Evolutionary conservation across 495 filamentous ascomycete species (phyloP).

Genomic region (Neurospora tetrasperma): DNA sequence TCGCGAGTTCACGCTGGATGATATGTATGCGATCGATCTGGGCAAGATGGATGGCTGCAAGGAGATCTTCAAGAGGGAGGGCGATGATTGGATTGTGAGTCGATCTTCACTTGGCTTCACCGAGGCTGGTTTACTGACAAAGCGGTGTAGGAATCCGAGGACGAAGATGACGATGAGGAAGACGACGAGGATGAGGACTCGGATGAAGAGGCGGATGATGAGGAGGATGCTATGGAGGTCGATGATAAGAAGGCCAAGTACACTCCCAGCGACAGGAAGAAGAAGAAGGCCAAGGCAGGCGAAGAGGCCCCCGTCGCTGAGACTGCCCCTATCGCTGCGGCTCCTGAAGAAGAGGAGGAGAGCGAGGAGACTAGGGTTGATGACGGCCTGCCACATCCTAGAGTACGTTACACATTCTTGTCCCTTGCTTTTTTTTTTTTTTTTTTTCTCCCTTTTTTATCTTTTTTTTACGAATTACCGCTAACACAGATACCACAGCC

Average conservation of each 20-base stretch:
- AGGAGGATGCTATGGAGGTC: constrained; percentile 46
- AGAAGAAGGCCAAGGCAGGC: constrained; percentile 26
- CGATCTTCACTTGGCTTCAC: not conserved
- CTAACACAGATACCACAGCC: constrained; percentile 53
- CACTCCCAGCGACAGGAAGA: constrained; percentile 36
- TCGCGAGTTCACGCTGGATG: constrained; percentile 87
- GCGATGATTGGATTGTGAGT: constrained; percentile 72
- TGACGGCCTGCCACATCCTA: constrained; percentile 51
- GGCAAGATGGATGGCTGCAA: constrained; percentile 86
- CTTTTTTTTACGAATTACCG: not conserved
- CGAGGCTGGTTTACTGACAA: constrained; percentile 13
- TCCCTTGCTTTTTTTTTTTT: too few species aligned
- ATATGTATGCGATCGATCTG: constrained; percentile 83
- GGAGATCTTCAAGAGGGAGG: constrained; percentile 73
- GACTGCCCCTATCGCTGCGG: constrained; percentile 17
- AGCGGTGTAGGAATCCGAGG: constrained; percentile 43
- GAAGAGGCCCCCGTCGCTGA: constrained; percentile 28
- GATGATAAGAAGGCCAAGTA: constrained; percentile 22
- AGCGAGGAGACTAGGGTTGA: constrained; percentile 39
- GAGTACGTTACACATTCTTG: constrained; percentile 22
- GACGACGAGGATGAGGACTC: constrained; percentile 62
- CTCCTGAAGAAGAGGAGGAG: constrained; percentile 34
- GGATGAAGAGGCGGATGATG: constrained; percentile 58
- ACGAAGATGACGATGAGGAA: constrained; percentile 54
- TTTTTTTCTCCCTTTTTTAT: too few species aligned